phyloP scores from a whole-genome alignment of 139 green algal species.

The Medakamo hakoo region DNA sequence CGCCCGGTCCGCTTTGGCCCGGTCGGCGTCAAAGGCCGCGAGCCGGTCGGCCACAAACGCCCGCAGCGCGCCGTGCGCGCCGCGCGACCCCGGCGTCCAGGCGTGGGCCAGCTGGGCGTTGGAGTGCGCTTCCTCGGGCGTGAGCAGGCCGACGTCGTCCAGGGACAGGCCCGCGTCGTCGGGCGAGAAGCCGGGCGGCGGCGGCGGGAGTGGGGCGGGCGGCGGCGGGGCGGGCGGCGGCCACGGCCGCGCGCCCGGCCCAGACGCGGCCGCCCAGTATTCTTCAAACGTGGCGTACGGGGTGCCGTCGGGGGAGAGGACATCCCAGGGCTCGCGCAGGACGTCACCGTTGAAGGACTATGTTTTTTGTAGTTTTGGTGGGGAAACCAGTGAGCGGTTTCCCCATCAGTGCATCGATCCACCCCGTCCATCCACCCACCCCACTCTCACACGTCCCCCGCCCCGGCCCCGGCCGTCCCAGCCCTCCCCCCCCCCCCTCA shows the following conservation, averaged over 20 bases:
- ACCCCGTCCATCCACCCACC: no score
- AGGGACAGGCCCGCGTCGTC: slow-evolving; percentile 13
- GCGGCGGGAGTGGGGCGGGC: slow-evolving; percentile 20
- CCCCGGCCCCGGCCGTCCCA: no score
- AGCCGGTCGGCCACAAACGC: slow-evolving; percentile 50
- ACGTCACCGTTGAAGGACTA: slow-evolving; percentile 80
- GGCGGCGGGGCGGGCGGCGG: slow-evolving; percentile 36
- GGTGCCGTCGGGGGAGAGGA: slow-evolving; percentile 41
- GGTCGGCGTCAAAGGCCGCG: slow-evolving; percentile 41
- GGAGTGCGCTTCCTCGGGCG: slow-evolving; percentile 42
- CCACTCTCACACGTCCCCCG: no score
- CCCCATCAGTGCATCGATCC: no score
- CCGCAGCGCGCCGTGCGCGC: slow-evolving; percentile 39
- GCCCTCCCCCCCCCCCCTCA: no score
- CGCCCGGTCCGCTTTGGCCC: slow-evolving; percentile 57
- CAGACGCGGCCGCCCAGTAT: slow-evolving; percentile 44
- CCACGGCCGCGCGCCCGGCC: slow-evolving; percentile 15
- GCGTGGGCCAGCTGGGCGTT: slow-evolving; percentile 47
- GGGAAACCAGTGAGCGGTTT: no score
- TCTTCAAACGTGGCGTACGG: slow-evolving; percentile 59
- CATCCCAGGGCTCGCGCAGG: slow-evolving; percentile 82
- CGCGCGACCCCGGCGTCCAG: slow-evolving; percentile 54
- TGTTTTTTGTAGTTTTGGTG: no score
- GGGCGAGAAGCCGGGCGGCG: slow-evolving; percentile 10
- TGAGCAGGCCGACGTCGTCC: slow-evolving; percentile 52